phyloP scores from a whole-genome alignment of 2,329 filamentous ascomycete genomes.

The Colletotrichum sp. region DNA sequence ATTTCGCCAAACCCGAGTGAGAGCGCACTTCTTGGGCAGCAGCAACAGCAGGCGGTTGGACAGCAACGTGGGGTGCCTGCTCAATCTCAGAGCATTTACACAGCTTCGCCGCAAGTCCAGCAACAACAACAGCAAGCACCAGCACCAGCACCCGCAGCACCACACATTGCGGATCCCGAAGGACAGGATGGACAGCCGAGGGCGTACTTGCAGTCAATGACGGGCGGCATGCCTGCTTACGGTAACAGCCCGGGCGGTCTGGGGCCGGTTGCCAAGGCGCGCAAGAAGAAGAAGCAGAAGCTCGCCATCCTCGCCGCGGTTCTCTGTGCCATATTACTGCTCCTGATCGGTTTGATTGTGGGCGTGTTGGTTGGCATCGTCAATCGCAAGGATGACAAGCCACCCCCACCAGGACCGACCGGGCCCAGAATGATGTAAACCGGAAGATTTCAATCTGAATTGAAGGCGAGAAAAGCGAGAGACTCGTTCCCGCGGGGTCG shows the following conservation, averaged over 20 bases:
- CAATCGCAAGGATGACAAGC: constrained; percentile 3
- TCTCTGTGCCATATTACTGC: constrained; percentile 12
- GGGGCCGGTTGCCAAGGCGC: constrained; percentile 13
- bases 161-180: background rate
- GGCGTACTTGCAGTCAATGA: constrained; percentile 14
- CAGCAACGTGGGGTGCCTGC: background rate
- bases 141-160: background rate
- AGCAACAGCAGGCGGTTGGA: background rate
- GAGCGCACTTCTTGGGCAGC: background rate
- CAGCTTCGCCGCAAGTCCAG: background rate
- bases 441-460: background rate
- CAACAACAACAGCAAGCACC: background rate
- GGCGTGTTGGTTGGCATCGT: constrained; percentile 18
- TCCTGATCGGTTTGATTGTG: constrained; percentile 19
- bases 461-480: background rate
- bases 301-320: constrained; percentile 4
- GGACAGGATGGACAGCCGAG: background rate
- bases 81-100: background rate
- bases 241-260: constrained; percentile 2
- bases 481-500: background rate
- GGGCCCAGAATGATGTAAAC: background rate
- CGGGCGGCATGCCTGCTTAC: constrained; percentile 17
- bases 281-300: constrained; percentile 17
- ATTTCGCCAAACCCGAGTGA: constrained; percentile 2
- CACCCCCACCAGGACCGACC: background rate